phyloP scores from a whole-genome alignment of 1,284 basidiomycete species.

The Termitomyces sp. region DNA sequence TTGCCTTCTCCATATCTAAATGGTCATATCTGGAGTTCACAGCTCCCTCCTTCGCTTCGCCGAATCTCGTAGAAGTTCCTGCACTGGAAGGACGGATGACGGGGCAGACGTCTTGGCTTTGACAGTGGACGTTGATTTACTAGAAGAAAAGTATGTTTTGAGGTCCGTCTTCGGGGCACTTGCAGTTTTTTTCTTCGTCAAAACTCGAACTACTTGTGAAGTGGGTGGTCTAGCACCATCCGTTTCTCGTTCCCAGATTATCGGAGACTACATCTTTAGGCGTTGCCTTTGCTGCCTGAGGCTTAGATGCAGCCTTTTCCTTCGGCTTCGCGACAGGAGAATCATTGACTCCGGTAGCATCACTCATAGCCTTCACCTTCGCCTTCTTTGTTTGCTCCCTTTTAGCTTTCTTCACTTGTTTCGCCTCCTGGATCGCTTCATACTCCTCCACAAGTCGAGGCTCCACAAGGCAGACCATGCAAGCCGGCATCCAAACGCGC shows the following conservation, averaged over 20 bases:
- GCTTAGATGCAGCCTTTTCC: background rate
- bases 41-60: background rate
- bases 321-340: background rate
- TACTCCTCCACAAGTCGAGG: slow-evolving; percentile 58
- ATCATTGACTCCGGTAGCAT: background rate
- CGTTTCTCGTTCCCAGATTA: background rate
- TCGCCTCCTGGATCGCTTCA: slow-evolving; percentile 47
- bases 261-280: background rate
- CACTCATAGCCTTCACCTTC: slow-evolving; percentile 4
- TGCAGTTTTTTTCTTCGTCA: slow-evolving; percentile 14
- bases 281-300: background rate
- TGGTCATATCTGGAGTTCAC: background rate
- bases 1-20: background rate
- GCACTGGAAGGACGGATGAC: background rate
- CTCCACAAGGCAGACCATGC: slow-evolving; percentile 63
- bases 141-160: slow-evolving; percentile 13
- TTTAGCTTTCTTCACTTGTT: slow-evolving; percentile 44
- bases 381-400: slow-evolving; percentile 29
- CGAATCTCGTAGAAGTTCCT: background rate
- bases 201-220: slow-evolving; percentile 9
- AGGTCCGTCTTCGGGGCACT: slow-evolving; percentile 1
- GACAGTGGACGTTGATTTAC: slow-evolving; percentile 4
- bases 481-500: slow-evolving; percentile 73
- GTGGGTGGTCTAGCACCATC: background rate
- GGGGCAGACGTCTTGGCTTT: background rate